These are phyloP conservation scores for Blastobotrys capitulatus DNA, from an alignment of 1,139 yeast species.

Conservation along the genomic window DNA sequence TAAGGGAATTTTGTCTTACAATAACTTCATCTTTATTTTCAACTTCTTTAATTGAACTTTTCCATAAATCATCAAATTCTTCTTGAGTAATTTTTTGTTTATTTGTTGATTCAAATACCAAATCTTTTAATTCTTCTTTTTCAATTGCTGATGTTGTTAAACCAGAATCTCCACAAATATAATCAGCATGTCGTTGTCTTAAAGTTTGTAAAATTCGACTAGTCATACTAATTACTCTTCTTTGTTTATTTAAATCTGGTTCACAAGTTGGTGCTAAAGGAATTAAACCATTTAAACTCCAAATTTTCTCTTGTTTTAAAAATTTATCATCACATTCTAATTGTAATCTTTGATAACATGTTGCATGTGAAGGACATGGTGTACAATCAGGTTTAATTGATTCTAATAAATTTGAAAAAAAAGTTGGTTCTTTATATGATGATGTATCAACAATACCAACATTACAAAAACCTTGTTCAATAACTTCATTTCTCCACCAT, in stretches of 20 bases:
- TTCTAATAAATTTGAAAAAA: slow-evolving; percentile 20
- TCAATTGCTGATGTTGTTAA: slow-evolving; percentile 35
- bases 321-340: slow-evolving; percentile 69
- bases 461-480: slow-evolving; percentile 35
- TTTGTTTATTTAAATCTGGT: slow-evolving; percentile 71
- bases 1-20: slow-evolving; percentile 57
- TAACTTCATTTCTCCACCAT: slow-evolving; percentile 32
- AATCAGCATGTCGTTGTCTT: slow-evolving; percentile 62
- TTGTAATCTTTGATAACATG: slow-evolving; percentile 56
- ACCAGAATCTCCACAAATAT: slow-evolving; percentile 53
- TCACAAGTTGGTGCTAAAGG: slow-evolving; percentile 64
- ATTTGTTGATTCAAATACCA: slow-evolving; percentile 26
- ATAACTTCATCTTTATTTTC: slow-evolving; percentile 69
- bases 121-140: slow-evolving; percentile 26
- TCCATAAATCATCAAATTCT: slow-evolving; percentile 82
- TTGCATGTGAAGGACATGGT: slow-evolving; percentile 77
- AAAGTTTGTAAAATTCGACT: slow-evolving; percentile 62
- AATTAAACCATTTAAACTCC: slow-evolving; percentile 47
- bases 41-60: slow-evolving; percentile 55
- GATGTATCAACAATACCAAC: slow-evolving; percentile 23
- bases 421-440: slow-evolving; percentile 11
- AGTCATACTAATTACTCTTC: slow-evolving; percentile 61
- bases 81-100: slow-evolving; percentile 45
- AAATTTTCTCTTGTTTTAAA: slow-evolving; percentile 50
- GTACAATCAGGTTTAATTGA: slow-evolving; percentile 58